phyloP scores from a whole-genome alignment of 345 rosid genomes.

The Anacardium occidentale region DNA sequence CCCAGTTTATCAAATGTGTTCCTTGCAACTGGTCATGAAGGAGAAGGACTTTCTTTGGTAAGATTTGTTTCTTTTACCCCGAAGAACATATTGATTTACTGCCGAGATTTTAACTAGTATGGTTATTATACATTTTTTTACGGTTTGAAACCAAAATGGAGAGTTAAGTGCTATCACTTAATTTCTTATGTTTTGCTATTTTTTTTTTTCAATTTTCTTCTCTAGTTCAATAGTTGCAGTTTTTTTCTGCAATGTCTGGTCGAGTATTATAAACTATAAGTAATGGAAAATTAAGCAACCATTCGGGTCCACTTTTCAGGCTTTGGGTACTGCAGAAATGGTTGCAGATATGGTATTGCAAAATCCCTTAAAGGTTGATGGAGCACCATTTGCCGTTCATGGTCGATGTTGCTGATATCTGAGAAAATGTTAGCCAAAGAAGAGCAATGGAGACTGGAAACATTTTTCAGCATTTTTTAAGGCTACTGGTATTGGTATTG shows the following conservation, averaged over 20 bases:
- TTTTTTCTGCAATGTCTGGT: not conserved
- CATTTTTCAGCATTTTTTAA: not conserved
- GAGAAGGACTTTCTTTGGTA: conserved; percentile 90
- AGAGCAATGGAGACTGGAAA: conserved; percentile 15
- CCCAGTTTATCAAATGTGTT: conserved; percentile 64
- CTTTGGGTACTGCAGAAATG: conserved; percentile 90
- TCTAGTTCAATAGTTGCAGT: not conserved
- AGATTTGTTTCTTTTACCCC: conserved; percentile 14
- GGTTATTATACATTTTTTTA: not conserved
- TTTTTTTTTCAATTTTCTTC: not conserved
- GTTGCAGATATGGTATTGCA: conserved; percentile 69
- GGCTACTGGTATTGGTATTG: too few relatives aligned
- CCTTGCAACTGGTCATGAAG: conserved; percentile 95
- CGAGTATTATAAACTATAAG: not conserved
- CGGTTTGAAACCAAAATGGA: not conserved
- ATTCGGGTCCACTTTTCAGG: conserved; percentile 47
- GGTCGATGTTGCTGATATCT: conserved; percentile 38
- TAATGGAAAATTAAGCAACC: not conserved
- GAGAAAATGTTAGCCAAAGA: not conserved
- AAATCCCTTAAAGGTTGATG: conserved; percentile 47
- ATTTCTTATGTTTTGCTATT: not conserved
- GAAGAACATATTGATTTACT: not conserved
- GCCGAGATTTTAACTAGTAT: not conserved
- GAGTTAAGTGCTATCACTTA: not conserved
- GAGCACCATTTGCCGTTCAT: conserved; percentile 49